Conservation (phyloP, 2,329 filamentous ascomycete genomes). For the Arachnomyces sp. region DNA sequence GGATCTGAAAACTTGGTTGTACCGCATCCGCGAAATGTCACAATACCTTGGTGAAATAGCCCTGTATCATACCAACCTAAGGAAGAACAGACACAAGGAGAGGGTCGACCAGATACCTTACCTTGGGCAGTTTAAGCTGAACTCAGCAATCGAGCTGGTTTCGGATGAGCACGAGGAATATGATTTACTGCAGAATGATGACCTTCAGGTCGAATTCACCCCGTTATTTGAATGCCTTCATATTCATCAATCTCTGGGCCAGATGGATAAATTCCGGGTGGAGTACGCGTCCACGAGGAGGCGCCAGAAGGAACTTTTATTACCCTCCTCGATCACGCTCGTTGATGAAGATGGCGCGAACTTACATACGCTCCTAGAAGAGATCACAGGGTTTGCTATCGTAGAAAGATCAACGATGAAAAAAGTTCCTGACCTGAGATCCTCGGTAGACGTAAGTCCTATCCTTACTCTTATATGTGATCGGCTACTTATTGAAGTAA, state of each 20-base stretch:
- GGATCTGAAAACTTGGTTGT: constrained; percentile 95
- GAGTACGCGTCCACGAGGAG: constrained; percentile 89
- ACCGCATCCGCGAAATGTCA: constrained; percentile 86
- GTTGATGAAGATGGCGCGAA: constrained; percentile 74
- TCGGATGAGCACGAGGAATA: constrained; percentile 94
- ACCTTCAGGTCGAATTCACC: constrained; percentile 87
- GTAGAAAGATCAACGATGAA: constrained; percentile 92
- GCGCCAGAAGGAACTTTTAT: constrained; percentile 81
- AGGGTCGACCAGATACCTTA: constrained; percentile 67
- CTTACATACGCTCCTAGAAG: constrained; percentile 83
- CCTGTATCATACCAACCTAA: constrained; percentile 89
- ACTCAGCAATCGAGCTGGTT: constrained; percentile 90
- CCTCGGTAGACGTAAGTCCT: constrained; percentile 63
- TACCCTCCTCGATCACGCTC: constrained; percentile 68
- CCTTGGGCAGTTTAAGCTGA: constrained; percentile 76
- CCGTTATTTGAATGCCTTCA: constrained; percentile 92
- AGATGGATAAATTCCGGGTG: constrained; percentile 79
- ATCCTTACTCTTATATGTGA: not conserved
- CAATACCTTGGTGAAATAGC: constrained; percentile 94
- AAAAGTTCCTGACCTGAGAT: constrained; percentile 72
- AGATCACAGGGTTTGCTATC: constrained; percentile 92
- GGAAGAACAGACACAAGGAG: constrained; percentile 73
- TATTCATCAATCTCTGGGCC: constrained; percentile 88
- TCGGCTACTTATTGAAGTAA: constrained; percentile 10
- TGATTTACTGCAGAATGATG: constrained; percentile 89